A percentile compares a stretch with the other conserved stretches of the same genome.
phyloP scores from a whole-genome alignment of 352 stramenopile species.

The Pythium rishiriense region DNA sequence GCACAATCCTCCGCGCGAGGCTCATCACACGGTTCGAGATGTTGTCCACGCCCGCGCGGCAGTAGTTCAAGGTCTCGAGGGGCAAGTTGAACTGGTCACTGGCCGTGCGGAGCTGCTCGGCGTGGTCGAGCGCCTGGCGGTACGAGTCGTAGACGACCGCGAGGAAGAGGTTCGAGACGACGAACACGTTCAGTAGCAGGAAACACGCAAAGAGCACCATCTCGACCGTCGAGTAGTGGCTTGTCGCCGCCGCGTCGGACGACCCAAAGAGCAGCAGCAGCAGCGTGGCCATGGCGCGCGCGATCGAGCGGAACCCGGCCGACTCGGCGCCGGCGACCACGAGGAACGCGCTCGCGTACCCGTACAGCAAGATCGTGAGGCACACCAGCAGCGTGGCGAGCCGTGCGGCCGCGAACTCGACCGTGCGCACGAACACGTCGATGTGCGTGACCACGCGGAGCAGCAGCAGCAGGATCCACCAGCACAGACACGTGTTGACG shows the following conservation, averaged over 20 bases:
- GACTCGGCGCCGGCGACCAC: conserved; percentile 39
- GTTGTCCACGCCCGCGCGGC: conserved; percentile 8
- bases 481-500: conserved; percentile 43
- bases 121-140: conserved; percentile 31
- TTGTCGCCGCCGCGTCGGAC: conserved; percentile 16
- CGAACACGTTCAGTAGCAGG: conserved; percentile 42
- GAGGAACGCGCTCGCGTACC: conserved; percentile 49
- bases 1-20: neutral
- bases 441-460: conserved; percentile 41
- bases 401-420: conserved; percentile 32
- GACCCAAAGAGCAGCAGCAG: conserved; percentile 38
- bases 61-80: conserved; percentile 28
- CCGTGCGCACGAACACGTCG: conserved; percentile 41
- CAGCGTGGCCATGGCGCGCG: conserved; percentile 35
- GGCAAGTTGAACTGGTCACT: conserved; percentile 31
- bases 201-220: conserved; percentile 45
- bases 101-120: conserved; percentile 23
- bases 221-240: conserved; percentile 25
- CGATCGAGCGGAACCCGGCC: conserved; percentile 36
- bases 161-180: conserved; percentile 50
- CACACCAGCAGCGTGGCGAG: conserved; percentile 39
- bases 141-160: conserved; percentile 49
- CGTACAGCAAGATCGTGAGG: conserved; percentile 37
- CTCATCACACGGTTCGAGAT: neutral
- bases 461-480: conserved; percentile 44